phyloP scores from a whole-genome alignment of 768 basidiomycete species.

The Suillus occidentalis region DNA sequence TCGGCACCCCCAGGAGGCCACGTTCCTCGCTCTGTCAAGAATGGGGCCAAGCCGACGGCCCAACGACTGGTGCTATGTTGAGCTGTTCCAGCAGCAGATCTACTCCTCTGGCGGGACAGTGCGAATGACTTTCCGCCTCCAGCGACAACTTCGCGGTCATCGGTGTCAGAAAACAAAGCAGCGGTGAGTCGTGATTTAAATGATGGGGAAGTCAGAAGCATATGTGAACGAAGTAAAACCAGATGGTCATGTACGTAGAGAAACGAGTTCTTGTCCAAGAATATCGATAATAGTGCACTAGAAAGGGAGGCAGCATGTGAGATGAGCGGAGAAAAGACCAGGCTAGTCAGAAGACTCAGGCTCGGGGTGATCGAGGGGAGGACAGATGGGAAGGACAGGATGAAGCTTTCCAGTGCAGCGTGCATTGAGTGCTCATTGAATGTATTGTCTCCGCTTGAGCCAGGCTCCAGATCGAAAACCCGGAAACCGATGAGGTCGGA shows the following conservation, averaged over 20 bases:
- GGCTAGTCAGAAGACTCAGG: constrained; percentile 57
- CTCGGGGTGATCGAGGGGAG: constrained; percentile 69
- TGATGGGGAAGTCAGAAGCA: constrained; percentile 67
- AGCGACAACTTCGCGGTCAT: constrained; percentile 43
- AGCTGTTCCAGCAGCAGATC: constrained; percentile 19
- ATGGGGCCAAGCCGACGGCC: constrained; percentile 73
- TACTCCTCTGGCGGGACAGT: constrained; percentile 23
- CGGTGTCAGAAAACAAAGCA: constrained; percentile 78
- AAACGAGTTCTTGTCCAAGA: constrained; percentile 61
- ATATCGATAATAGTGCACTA: constrained; percentile 60
- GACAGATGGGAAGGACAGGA: constrained; percentile 53
- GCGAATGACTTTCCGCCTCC: constrained; percentile 19
- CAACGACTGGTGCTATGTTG: constrained; percentile 34
- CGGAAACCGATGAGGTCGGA: constrained; percentile 47
- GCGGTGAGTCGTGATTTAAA: constrained; percentile 69
- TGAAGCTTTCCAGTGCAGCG: constrained; percentile 44
- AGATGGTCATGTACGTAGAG: constrained; percentile 72
- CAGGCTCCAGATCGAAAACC: constrained; percentile 70
- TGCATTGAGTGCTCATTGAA: constrained; percentile 20
- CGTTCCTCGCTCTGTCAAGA: constrained; percentile 66
- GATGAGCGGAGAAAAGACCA: constrained; percentile 62
- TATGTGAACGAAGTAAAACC: constrained; percentile 67
- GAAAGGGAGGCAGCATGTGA: constrained; percentile 66
- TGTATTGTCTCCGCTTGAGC: constrained; percentile 31
- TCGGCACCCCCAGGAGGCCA: constrained; percentile 92